Evolutionary conservation across 2,329 filamentous ascomycete genomes (phyloP).

Genomic region (Aspergillus hiratsukae): DNA sequence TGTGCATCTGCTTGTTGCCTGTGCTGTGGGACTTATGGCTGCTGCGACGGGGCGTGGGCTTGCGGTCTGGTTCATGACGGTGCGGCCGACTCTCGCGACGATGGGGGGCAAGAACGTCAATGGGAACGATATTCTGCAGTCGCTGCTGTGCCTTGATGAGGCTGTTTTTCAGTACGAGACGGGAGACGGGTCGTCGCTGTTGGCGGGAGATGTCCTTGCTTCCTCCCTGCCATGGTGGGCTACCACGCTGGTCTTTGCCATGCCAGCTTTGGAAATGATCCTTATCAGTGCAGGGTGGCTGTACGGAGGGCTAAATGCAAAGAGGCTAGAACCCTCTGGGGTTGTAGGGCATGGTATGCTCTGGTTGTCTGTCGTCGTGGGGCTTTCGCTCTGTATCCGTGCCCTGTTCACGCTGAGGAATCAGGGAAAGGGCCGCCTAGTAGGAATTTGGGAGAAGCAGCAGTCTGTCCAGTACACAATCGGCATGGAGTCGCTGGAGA

Average conservation of each 20-base stretch:
- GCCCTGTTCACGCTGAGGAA: neutral
- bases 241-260: neutral
- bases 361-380: neutral
- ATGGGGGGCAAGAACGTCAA: conserved; percentile 2
- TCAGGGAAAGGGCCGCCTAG: neutral
- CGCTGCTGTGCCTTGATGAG: neutral
- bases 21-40: conserved; percentile 2
- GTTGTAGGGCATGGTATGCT: neutral
- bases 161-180: conserved; percentile 1
- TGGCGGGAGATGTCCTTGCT: neutral
- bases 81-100: conserved; percentile 1
- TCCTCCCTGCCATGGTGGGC: neutral
- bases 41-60: conserved; percentile 1
- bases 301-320: neutral
- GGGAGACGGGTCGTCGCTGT: neutral
- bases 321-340: neutral
- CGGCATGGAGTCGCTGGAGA: neutral
- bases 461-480: neutral
- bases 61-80: conserved; percentile 1
- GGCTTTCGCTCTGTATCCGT: neutral
- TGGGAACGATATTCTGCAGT: conserved; percentile 1
- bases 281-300: neutral
- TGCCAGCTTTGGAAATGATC: neutral
- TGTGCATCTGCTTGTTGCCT: conserved; percentile 1
- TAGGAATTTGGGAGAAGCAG: neutral